A percentile compares a stretch with the other conserved stretches of the same genome.
phyloP scores from a whole-genome alignment of 2,329 filamentous ascomycete genomes.

The Talaromyces pinophilus region DNA sequence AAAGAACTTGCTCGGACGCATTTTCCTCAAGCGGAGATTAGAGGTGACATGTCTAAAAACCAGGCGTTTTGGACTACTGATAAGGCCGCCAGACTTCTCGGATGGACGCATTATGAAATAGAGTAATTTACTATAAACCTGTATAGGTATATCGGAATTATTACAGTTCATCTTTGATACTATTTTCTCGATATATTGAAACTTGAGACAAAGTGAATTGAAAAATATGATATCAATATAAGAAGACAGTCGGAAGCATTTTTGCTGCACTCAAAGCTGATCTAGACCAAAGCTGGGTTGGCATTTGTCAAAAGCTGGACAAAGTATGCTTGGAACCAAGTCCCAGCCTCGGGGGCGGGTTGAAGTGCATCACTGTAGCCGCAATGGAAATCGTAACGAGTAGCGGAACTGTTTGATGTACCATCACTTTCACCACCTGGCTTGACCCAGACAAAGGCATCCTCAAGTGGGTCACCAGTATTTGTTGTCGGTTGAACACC shows the following conservation, averaged over 20 bases:
- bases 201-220: background rate
- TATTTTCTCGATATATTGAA: background rate
- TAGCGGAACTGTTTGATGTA: conserved; percentile 51
- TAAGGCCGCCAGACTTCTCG: conserved; percentile 31
- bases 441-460: conserved; percentile 72
- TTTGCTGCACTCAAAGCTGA: background rate
- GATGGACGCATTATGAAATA: conserved; percentile 36
- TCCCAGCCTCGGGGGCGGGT: conserved; percentile 69
- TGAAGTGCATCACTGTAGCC: conserved; percentile 56
- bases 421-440: conserved; percentile 61
- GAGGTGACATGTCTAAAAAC: conserved; percentile 28
- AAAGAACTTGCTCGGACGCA: conserved; percentile 30
- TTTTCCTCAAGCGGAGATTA: conserved; percentile 31
- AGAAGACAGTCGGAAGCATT: background rate
- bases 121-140: conserved; percentile 22
- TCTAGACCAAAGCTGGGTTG: conserved; percentile 30
- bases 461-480: conserved; percentile 60
- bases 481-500: conserved; percentile 64
- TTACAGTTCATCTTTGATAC: background rate
- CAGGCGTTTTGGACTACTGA: conserved; percentile 30
- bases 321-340: conserved; percentile 60
- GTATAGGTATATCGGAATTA: background rate
- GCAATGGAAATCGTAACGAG: conserved; percentile 58
- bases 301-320: conserved; percentile 34
- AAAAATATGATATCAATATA: background rate